phyloP scores from a whole-genome alignment of 2,329 filamentous ascomycete species.

The Lizonia empirigonia region DNA sequence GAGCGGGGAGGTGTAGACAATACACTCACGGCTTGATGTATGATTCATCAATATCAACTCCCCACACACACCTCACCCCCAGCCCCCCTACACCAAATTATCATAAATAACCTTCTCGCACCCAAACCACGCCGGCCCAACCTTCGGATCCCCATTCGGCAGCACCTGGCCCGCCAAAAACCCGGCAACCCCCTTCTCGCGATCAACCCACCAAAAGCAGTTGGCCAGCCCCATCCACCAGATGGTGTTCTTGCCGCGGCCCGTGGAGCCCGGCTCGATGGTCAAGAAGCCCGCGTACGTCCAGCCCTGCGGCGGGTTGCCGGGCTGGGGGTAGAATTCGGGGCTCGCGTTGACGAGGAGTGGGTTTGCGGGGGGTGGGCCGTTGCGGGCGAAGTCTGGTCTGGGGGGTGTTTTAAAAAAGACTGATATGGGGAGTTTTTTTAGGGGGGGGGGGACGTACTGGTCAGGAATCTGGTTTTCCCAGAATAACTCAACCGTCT shows the following conservation, averaged over 20 bases:
- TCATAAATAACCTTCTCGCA: conserved; percentile 48
- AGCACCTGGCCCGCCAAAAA: conserved; percentile 40
- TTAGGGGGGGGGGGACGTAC: conserved; percentile 14
- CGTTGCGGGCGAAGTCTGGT: conserved; percentile 57
- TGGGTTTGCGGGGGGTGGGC: conserved; percentile 56
- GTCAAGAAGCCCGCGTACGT: conserved; percentile 65
- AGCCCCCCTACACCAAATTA: conserved; percentile 26
- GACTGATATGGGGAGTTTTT: too few species aligned
- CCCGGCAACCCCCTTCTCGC: conserved; percentile 61
- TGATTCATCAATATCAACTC: not conserved
- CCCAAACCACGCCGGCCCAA: conserved; percentile 42
- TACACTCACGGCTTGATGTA: too few species aligned
- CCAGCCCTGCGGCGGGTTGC: conserved; percentile 67
- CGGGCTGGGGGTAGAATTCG: conserved; percentile 57
- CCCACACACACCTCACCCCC: not conserved
- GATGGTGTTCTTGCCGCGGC: conserved; percentile 57
- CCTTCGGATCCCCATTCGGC: conserved; percentile 44
- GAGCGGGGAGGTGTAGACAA: not conserved
- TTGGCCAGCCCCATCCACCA: conserved; percentile 67
- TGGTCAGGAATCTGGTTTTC: conserved; percentile 63
- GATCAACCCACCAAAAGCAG: conserved; percentile 67
- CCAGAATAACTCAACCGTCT: conserved; percentile 69
- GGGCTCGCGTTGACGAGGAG: conserved; percentile 55
- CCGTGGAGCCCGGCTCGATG: conserved; percentile 54
- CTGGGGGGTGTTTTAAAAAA: conserved; percentile 10